Conservation (phyloP, 768 basidiomycete genomes). For the Nevesoporus exiguus region DNA sequence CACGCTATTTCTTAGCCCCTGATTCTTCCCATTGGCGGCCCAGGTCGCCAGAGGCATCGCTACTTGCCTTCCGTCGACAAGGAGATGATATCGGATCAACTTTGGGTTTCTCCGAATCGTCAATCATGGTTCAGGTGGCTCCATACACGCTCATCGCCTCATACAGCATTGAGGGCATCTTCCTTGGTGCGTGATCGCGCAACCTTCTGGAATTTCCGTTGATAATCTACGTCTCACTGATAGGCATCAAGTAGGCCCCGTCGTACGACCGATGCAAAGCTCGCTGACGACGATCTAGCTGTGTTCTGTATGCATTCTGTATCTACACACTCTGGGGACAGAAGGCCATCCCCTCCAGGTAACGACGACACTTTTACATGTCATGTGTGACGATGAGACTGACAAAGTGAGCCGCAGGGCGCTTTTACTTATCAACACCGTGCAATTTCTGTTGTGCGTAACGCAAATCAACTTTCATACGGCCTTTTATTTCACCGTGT, state of each 20-base stretch:
- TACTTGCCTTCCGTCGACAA: not conserved
- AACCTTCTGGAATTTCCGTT: not conserved
- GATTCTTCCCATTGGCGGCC: too few species aligned
- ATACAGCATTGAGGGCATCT: constrained; percentile 9
- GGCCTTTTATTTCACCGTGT: constrained; percentile 1
- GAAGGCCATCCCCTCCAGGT: constrained; percentile 9
- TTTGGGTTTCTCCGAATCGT: not conserved
- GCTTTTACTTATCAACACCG: constrained; percentile 12
- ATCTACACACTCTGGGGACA: constrained; percentile 14
- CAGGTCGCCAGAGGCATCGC: too few species aligned
- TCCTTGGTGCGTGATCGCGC: constrained; percentile 16
- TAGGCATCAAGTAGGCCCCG: constrained; percentile 17
- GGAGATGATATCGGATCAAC: not conserved
- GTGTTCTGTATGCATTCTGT: constrained; percentile 15
- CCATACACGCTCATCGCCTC: constrained; percentile 5
- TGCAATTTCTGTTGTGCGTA: constrained; percentile 18
- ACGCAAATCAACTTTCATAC: constrained; percentile 4
- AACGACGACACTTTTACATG: not conserved
- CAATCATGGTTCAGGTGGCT: constrained; percentile 2
- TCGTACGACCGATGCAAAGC: not conserved
- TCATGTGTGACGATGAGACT: not conserved
- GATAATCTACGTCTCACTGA: not conserved
- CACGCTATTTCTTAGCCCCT: too few species aligned
- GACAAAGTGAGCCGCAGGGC: not conserved
- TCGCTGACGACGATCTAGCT: constrained; percentile 7